A percentile compares a stretch with the other conserved stretches of the same genome.
These are phyloP conservation scores for Alternaria novae-zelandiae DNA, from an alignment of 2,329 filamentous ascomycete species.

Conservation along the genomic window DNA sequence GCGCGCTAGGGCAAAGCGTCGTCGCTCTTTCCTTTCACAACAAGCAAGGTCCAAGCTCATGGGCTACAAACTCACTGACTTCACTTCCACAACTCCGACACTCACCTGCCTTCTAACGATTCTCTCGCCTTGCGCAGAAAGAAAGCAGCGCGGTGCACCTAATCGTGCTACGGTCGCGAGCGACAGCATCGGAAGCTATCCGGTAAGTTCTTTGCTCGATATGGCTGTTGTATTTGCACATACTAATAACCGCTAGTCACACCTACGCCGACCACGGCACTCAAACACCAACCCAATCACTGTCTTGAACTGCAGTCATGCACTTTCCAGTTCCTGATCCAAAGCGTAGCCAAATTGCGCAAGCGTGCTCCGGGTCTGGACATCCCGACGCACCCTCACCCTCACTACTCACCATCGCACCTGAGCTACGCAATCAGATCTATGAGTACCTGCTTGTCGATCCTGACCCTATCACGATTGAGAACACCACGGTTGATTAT, in stretches of 20 bases:
- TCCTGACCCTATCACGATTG: not conserved
- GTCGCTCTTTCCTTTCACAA: not conserved
- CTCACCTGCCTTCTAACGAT: not conserved
- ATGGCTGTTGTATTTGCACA: accelerated
- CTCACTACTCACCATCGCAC: not conserved
- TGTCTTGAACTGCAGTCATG: not conserved
- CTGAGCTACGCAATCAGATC: not conserved
- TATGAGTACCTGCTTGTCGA: not conserved
- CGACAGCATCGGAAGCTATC: not conserved
- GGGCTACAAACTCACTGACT: too few relatives aligned
- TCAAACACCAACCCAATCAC: not conserved
- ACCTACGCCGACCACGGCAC: not conserved
- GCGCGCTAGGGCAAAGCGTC: accelerated
- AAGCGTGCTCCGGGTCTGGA: not conserved
- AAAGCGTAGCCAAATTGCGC: not conserved
- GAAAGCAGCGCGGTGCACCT: accelerated
- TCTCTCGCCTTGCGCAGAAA: not conserved
- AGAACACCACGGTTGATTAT: not conserved
- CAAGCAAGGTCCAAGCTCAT: not conserved
- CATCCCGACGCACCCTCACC: too few relatives aligned
- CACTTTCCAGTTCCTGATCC: not conserved
- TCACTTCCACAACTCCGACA: not conserved
- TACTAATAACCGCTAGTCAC: not conserved
- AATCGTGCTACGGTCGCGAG: not conserved
- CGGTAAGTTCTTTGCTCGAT: not conserved